Percentiles rank a stretch among this genome's conserved stretches.
phyloP scores from a whole-genome alignment of 345 rosid species.

The Laguncularia racemosa region DNA sequence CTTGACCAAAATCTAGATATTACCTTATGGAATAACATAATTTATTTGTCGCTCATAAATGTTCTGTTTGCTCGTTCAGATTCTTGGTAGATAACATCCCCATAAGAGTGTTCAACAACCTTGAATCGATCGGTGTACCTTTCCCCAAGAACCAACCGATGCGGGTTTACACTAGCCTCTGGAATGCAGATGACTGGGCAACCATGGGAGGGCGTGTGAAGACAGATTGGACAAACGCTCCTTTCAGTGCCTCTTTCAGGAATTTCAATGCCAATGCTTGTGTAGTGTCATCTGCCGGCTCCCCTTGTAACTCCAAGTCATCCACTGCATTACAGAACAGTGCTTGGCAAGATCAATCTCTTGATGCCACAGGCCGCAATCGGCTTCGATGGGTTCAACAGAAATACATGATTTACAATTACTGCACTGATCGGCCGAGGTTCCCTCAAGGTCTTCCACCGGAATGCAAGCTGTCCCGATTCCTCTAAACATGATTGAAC shows the following conservation, averaged over 20 bases:
- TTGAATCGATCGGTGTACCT: constrained; percentile 48
- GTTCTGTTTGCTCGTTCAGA: constrained; percentile 8
- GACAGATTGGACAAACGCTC: too few relatives aligned
- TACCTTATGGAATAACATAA: too few relatives aligned
- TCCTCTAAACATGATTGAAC: too few relatives aligned
- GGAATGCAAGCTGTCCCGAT: constrained; percentile 21
- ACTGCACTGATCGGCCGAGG: constrained; percentile 37
- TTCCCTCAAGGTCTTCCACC: constrained; percentile 52
- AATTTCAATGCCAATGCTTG: too few relatives aligned
- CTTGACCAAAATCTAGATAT: too few relatives aligned
- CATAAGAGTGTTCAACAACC: constrained; percentile 8
- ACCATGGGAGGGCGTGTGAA: too few relatives aligned
- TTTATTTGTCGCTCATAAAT: too few relatives aligned
- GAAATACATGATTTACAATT: constrained; percentile 52
- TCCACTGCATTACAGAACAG: background rate
- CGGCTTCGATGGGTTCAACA: constrained; percentile 45
- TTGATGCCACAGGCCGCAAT: constrained; percentile 21
- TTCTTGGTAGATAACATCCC: constrained; percentile 52
- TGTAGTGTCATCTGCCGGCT: constrained; percentile 24
- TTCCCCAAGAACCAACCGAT: constrained; percentile 50
- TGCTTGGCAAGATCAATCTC: constrained; percentile 31
- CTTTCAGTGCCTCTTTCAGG: too few relatives aligned
- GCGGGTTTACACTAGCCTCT: constrained; percentile 26
- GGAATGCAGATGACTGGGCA: constrained; percentile 19
- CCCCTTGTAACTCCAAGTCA: constrained; percentile 17